Percentiles rank a stretch among this genome's conserved stretches.
Evolutionary conservation across 148 eudicot species (phyloP).

Genomic region (Diospyros lotus): DNA sequence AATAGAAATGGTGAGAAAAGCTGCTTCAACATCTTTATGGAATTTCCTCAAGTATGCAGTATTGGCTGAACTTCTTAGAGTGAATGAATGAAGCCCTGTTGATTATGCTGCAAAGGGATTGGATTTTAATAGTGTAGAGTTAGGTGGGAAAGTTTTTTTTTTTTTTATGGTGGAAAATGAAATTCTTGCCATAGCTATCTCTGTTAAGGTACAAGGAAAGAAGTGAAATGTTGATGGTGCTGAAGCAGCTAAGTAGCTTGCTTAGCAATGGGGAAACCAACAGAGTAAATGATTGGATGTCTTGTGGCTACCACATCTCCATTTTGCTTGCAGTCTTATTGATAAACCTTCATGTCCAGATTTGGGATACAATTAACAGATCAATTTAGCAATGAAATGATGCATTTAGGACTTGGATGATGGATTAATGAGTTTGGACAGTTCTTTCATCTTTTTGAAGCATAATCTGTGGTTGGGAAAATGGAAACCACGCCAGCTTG

Average conservation of each 20-base stretch:
- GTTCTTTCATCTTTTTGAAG: no score
- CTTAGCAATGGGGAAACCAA: no score
- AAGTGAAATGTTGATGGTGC: no score
- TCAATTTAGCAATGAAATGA: background rate
- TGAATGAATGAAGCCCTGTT: background rate
- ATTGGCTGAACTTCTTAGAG: background rate
- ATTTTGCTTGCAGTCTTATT: background rate
- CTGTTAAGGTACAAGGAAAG: background rate
- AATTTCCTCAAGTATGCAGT: background rate
- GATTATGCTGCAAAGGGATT: background rate
- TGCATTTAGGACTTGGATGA: no score
- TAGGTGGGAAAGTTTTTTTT: background rate
- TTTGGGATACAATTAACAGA: background rate
- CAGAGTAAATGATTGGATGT: no score
- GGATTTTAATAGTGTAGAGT: background rate
- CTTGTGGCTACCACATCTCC: background rate
- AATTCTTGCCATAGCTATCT: background rate
- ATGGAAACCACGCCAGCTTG: no score
- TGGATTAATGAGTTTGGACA: no score
- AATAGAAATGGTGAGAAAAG: background rate
- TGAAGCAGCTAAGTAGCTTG: no score
- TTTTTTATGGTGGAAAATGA: background rate
- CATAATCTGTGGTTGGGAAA: no score
- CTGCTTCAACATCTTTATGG: background rate
- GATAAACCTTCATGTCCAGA: background rate